A percentile compares a stretch with the other conserved stretches of the same genome.
phyloP scores from a whole-genome alignment of 1,284 basidiomycete genomes.

The Trichosporon inkin region DNA sequence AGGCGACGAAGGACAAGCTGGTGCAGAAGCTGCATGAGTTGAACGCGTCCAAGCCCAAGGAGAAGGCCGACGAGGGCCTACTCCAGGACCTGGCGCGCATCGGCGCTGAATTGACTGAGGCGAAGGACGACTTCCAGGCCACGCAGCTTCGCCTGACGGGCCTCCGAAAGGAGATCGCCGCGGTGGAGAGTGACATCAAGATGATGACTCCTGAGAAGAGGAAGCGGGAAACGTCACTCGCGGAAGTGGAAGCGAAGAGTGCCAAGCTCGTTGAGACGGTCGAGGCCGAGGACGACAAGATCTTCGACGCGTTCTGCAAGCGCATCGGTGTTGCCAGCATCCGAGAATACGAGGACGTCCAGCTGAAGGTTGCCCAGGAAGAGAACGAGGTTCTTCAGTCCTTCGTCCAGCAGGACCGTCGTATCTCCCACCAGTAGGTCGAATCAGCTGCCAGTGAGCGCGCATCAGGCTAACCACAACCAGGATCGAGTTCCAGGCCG shows the following conservation, averaged over 20 bases:
- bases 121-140: constrained; percentile 70
- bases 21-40: constrained; percentile 76
- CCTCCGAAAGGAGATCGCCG: constrained; percentile 60
- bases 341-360: constrained; percentile 90
- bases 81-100: constrained; percentile 71
- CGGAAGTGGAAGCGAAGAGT: constrained; percentile 58
- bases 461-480: background rate
- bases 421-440: constrained; percentile 79
- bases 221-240: constrained; percentile 57
- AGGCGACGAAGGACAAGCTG: constrained; percentile 68
- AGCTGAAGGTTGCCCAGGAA: constrained; percentile 79
- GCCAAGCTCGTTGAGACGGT: constrained; percentile 60
- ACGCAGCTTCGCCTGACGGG: constrained; percentile 37
- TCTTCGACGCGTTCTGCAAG: constrained; percentile 76
- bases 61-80: constrained; percentile 75
- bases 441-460: background rate
- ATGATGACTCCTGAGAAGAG: constrained; percentile 63
- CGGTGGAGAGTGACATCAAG: constrained; percentile 66
- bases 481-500: constrained; percentile 72
- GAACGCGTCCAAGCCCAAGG: constrained; percentile 71
- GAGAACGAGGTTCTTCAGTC: constrained; percentile 78
- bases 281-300: constrained; percentile 70
- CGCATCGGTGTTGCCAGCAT: constrained; percentile 78
- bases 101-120: constrained; percentile 67
- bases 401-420: constrained; percentile 81